These are phyloP conservation scores for Boletus rex-veris DNA, from an alignment of 768 basidiomycete genomes.

Conservation along the genomic window DNA sequence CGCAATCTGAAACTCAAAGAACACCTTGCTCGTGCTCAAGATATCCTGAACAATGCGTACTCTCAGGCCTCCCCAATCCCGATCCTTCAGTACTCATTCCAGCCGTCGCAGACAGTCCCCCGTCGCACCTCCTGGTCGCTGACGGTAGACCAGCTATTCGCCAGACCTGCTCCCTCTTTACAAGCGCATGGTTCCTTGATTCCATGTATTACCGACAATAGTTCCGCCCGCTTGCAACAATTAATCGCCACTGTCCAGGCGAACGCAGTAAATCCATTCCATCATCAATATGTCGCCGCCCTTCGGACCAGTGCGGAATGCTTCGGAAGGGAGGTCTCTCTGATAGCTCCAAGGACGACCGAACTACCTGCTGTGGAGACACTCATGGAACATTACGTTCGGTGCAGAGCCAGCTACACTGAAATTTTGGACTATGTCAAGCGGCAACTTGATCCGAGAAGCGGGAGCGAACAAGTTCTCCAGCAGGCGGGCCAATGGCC, in stretches of 20 bases:
- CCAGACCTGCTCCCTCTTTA: conserved; percentile 2
- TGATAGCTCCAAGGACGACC: not conserved
- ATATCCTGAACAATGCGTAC: not conserved
- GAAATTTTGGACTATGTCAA: not conserved
- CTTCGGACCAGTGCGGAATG: conserved; percentile 7
- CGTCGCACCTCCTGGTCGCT: not conserved
- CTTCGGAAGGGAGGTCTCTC: conserved; percentile 4
- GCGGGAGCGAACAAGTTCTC: conserved; percentile 16
- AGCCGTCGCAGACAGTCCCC: not conserved
- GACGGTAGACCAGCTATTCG: conserved; percentile 1
- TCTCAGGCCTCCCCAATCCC: not conserved
- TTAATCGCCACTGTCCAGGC: conserved; percentile 3
- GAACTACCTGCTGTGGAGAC: not conserved
- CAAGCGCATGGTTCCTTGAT: not conserved
- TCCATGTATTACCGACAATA: not conserved
- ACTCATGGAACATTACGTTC: conserved; percentile 9
- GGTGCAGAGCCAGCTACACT: conserved; percentile 4
- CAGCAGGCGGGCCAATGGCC: conserved; percentile 36
- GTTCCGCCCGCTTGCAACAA: not conserved
- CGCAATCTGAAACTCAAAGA: conserved; percentile 11
- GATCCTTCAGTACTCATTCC: conserved; percentile 6
- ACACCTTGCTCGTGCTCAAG: conserved; percentile 13
- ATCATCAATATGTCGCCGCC: conserved; percentile 6
- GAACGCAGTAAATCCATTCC: conserved; percentile 10
- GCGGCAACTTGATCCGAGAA: conserved; percentile 13